Evolutionary conservation across 1,284 basidiomycete genomes (phyloP).

Genomic region (Flammula alnicola): DNA sequence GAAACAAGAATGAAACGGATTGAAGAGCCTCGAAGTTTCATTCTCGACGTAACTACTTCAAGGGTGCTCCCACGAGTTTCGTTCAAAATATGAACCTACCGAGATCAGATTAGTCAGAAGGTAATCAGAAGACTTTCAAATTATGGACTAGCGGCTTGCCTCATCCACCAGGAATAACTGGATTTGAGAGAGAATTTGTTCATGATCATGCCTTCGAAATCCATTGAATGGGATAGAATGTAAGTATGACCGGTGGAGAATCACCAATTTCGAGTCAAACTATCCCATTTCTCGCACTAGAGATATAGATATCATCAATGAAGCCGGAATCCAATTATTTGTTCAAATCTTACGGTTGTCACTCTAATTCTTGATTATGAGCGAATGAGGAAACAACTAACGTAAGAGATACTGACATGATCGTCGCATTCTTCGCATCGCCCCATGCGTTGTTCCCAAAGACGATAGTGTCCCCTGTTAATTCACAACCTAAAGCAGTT

Average conservation of each 20-base stretch:
- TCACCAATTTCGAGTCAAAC: slow-evolving; percentile 83
- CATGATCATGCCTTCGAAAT: slow-evolving; percentile 62
- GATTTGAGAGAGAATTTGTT: slow-evolving; percentile 68
- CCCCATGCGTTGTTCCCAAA: slow-evolving; percentile 67
- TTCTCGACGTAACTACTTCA: slow-evolving; percentile 93
- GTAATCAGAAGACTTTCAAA: not conserved
- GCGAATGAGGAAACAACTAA: not conserved
- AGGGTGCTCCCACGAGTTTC: slow-evolving; percentile 90
- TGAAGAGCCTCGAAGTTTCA: slow-evolving; percentile 74
- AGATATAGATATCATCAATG: slow-evolving; percentile 14
- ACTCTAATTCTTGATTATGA: slow-evolving; percentile 46
- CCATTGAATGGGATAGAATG: slow-evolving; percentile 7
- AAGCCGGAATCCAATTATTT: not conserved
- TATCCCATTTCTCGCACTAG: slow-evolving; percentile 98
- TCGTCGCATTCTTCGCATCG: slow-evolving; percentile 71
- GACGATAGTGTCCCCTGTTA: slow-evolving; percentile 88
- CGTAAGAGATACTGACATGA: slow-evolving; percentile 63
- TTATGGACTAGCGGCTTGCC: slow-evolving; percentile 50
- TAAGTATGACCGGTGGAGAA: slow-evolving; percentile 11
- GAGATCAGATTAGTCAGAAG: not conserved
- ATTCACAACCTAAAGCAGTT: slow-evolving; percentile 68
- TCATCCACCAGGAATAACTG: slow-evolving; percentile 91
- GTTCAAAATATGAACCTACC: slow-evolving; percentile 89
- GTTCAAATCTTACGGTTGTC: slow-evolving; percentile 64
- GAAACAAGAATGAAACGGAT: slow-evolving; percentile 90